Percentiles rank a stretch among this genome's conserved stretches.
These are phyloP conservation scores for Fusarium multiceps DNA, from an alignment of 2,329 filamentous ascomycete genomes.

Conservation along the genomic window DNA sequence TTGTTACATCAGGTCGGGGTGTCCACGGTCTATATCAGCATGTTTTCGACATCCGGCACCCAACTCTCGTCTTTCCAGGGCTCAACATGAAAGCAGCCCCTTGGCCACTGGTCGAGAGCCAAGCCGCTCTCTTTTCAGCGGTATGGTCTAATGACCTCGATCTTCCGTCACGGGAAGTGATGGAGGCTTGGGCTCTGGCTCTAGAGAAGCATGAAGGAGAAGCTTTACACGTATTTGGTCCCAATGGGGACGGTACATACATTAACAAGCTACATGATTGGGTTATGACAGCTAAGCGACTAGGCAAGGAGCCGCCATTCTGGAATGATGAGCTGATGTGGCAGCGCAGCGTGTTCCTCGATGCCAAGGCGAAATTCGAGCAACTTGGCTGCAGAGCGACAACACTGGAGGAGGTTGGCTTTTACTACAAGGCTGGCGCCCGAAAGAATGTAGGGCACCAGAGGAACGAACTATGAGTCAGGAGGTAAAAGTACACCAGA, in stretches of 20 bases:
- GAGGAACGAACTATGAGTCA: slow-evolving; percentile 5
- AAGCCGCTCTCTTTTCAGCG: slow-evolving; percentile 80
- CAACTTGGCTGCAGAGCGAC: slow-evolving; percentile 71
- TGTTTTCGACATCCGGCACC: slow-evolving; percentile 78
- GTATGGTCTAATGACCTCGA: slow-evolving; percentile 78
- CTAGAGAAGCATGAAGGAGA: slow-evolving; percentile 66
- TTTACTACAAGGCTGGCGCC: slow-evolving; percentile 60
- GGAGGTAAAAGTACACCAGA: background rate
- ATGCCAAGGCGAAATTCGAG: slow-evolving; percentile 79
- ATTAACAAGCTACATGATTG: slow-evolving; percentile 76
- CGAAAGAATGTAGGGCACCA: slow-evolving; percentile 5
- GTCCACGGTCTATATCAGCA: slow-evolving; percentile 82
- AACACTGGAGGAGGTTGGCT: slow-evolving; percentile 78
- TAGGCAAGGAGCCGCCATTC: slow-evolving; percentile 74
- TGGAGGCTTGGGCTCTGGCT: slow-evolving; percentile 75
- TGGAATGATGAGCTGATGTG: slow-evolving; percentile 80
- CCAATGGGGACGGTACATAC: slow-evolving; percentile 69
- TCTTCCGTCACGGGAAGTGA: slow-evolving; percentile 71
- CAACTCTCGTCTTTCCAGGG: slow-evolving; percentile 81
- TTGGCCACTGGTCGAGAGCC: slow-evolving; percentile 82
- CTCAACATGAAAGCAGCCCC: slow-evolving; percentile 89
- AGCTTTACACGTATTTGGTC: slow-evolving; percentile 47
- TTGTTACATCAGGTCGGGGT: slow-evolving; percentile 76
- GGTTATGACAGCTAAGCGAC: slow-evolving; percentile 61
- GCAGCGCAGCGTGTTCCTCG: slow-evolving; percentile 74